Evolutionary conservation across 805 yeast species (phyloP).

Genomic region (Ogataea polymorpha): DNA sequence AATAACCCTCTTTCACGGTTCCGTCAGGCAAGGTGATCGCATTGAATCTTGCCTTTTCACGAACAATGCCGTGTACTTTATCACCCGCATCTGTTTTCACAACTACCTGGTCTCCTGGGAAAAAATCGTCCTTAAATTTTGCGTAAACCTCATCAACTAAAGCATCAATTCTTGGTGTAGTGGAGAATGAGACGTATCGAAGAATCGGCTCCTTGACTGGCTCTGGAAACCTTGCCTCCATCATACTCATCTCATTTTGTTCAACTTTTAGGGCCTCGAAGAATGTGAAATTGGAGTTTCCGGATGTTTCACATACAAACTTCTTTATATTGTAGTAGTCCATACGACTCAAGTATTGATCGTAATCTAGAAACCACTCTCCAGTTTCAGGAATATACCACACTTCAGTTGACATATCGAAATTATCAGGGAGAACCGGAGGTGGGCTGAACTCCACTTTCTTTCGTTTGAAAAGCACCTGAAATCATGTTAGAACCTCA

Average conservation of each 20-base stretch:
- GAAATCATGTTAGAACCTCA: slow-evolving; percentile 13
- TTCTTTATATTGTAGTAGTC: slow-evolving; percentile 72
- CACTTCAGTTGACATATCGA: slow-evolving; percentile 55
- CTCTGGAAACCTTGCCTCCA: slow-evolving; percentile 84
- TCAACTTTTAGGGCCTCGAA: slow-evolving; percentile 87
- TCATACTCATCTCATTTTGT: slow-evolving; percentile 54
- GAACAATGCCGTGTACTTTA: slow-evolving; percentile 55
- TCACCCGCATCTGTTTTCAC: slow-evolving; percentile 48
- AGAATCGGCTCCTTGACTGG: slow-evolving; percentile 90
- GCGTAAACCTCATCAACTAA: slow-evolving; percentile 84
- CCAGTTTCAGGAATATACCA: slow-evolving; percentile 82
- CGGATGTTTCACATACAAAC: slow-evolving; percentile 95
- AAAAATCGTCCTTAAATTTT: slow-evolving; percentile 75
- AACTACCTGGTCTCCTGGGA: slow-evolving; percentile 84
- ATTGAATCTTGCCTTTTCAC: slow-evolving; percentile 83
- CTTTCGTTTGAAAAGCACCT: slow-evolving; percentile 78
- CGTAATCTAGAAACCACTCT: slow-evolving; percentile 82
- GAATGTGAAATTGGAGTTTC: slow-evolving; percentile 85
- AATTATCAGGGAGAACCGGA: slow-evolving; percentile 52
- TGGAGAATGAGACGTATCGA: slow-evolving; percentile 76
- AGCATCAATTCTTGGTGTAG: slow-evolving; percentile 76
- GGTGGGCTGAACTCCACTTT: slow-evolving; percentile 60
- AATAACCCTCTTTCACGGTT: slow-evolving; percentile 40
- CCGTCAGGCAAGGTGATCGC: slow-evolving; percentile 39
- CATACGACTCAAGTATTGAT: slow-evolving; percentile 66